These are phyloP conservation scores for Acer negundo DNA, from an alignment of 345 rosid genomes.

Conservation along the genomic window DNA sequence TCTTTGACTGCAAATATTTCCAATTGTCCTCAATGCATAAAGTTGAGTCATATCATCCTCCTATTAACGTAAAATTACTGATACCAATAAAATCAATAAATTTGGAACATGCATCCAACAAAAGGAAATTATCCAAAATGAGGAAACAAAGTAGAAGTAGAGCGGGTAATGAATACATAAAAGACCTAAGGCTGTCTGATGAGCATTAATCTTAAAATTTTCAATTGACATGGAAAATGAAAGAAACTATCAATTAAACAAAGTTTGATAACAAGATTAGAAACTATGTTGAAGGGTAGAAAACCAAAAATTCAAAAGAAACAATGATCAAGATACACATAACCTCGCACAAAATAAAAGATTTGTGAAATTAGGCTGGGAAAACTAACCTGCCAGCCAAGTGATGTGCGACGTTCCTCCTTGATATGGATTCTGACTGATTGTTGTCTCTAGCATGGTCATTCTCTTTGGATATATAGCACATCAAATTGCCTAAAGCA, in stretches of 20 bases:
- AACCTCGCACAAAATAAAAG: constrained; percentile 8
- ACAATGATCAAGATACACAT: neutral
- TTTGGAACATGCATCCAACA: constrained; percentile 69
- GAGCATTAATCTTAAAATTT: neutral
- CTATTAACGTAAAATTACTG: constrained; percentile 85
- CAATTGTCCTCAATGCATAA: constrained; percentile 91
- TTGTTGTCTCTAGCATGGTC: constrained; percentile 64
- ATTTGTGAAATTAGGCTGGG: constrained; percentile 12
- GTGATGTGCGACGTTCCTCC: constrained; percentile 51
- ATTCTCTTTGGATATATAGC: constrained; percentile 91
- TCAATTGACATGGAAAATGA: neutral
- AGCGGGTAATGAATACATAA: constrained; percentile 7
- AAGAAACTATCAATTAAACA: neutral
- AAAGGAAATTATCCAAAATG: constrained; percentile 9
- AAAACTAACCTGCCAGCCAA: constrained; percentile 88
- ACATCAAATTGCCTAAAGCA: constrained; percentile 91
- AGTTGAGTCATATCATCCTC: constrained; percentile 95
- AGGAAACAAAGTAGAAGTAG: constrained; percentile 2
- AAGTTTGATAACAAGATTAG: neutral
- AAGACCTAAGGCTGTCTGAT: constrained; percentile 2
- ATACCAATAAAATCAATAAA: constrained; percentile 84
- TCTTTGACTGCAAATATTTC: constrained; percentile 94
- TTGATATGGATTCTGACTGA: constrained; percentile 80
- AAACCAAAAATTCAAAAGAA: neutral
- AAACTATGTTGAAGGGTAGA: neutral